Percentiles rank a stretch among this genome's conserved stretches.
These are phyloP conservation scores for Malassezia arunalokei DNA, from an alignment of 1,284 basidiomycete species.

Conservation along the genomic window DNA sequence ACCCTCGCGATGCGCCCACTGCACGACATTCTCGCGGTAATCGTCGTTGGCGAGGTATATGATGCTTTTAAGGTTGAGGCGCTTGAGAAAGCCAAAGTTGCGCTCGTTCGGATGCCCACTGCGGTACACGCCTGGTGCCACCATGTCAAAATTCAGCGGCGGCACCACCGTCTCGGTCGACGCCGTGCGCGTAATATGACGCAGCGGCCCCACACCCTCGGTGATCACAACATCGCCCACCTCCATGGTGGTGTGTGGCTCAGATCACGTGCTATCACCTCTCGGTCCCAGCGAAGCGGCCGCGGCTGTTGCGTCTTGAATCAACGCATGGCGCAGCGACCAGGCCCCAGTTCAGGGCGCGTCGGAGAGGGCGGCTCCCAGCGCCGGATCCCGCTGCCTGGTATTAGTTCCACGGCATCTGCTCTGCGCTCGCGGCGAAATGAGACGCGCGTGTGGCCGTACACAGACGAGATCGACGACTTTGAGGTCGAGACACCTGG, in stretches of 20 bases:
- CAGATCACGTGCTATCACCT: too few species aligned
- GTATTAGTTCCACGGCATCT: conserved; percentile 38
- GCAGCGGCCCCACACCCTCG: conserved; percentile 8
- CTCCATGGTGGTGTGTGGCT: neutral
- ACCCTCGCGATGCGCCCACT: conserved; percentile 21
- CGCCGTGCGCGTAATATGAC: neutral
- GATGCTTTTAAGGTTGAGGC: conserved; percentile 34
- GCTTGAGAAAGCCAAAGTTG: conserved; percentile 37
- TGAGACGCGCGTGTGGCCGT: neutral
- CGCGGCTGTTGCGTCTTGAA: neutral
- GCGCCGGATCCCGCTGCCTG: conserved; percentile 23
- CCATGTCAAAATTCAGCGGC: conserved; percentile 44
- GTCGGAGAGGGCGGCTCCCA: neutral
- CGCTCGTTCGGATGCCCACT: conserved; percentile 44
- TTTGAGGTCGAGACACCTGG: conserved; percentile 35
- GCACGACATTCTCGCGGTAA: conserved; percentile 31
- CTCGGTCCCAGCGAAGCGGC: neutral
- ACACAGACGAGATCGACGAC: conserved; percentile 23
- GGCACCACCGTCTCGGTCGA: conserved; percentile 29
- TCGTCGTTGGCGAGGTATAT: conserved; percentile 42
- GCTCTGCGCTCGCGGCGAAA: conserved; percentile 31
- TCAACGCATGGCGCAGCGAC: conserved; percentile 12
- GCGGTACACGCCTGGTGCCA: conserved; percentile 38
- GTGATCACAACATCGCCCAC: neutral
- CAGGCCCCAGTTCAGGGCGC: conserved; percentile 2